A percentile compares a stretch with the other conserved stretches of the same genome.
phyloP scores from a whole-genome alignment of 257 asterid genomes.

The Coffea canephora region DNA sequence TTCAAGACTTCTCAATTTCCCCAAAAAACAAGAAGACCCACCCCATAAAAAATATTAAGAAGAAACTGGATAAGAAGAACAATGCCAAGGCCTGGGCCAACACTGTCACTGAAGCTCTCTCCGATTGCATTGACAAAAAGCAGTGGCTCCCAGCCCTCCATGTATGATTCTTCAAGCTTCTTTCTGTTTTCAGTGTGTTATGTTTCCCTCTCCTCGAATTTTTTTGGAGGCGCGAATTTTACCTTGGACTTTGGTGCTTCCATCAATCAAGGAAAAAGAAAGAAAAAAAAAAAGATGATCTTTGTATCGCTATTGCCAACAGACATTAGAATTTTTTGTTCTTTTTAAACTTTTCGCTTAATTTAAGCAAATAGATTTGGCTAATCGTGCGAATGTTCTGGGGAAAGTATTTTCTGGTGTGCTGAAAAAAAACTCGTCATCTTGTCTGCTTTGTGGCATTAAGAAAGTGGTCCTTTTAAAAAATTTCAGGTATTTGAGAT shows the following conservation, averaged over 20 bases:
- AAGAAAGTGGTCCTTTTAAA: background rate
- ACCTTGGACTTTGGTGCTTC: too few species aligned
- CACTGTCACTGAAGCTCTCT: conserved; percentile 79
- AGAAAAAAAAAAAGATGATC: too few species aligned
- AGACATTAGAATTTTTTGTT: background rate
- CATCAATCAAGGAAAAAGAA: too few species aligned
- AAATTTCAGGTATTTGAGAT: conserved; percentile 69
- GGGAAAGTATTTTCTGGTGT: background rate
- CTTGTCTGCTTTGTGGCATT: conserved; percentile 4
- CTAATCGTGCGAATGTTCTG: background rate
- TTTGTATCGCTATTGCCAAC: too few species aligned
- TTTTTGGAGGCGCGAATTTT: background rate
- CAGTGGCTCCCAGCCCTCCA: conserved; percentile 73
- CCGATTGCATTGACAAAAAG: conserved; percentile 58
- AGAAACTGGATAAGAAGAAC: conserved; percentile 51
- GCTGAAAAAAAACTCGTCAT: background rate
- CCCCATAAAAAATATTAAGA: conserved; percentile 72
- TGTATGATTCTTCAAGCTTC: conserved; percentile 30
- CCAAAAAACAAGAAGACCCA: conserved; percentile 33
- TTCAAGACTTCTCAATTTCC: conserved; percentile 33
- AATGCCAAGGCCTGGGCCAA: conserved; percentile 64
- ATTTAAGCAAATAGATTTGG: background rate
- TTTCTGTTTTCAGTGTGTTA: background rate
- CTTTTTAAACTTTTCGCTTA: too few species aligned
- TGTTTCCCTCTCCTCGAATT: background rate